Base-by-base conservation (phyloP, 75 land plant species). In the Pinus tabuliformis region DNA sequence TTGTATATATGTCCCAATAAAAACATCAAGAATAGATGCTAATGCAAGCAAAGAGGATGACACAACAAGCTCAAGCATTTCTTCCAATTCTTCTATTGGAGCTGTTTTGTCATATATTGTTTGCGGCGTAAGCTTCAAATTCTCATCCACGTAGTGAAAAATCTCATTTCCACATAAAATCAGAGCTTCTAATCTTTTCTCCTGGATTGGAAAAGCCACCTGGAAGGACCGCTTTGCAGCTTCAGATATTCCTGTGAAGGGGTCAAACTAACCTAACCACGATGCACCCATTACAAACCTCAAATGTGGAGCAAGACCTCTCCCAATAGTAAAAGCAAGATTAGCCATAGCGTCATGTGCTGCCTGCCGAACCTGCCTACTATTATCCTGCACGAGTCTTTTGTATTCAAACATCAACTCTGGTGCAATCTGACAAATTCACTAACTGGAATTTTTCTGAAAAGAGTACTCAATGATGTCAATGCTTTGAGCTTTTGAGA, bases 231-330 rank as follows among this genome's bases (percentile, higher is more conserved):
- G 78, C 74, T 82, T 89, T 58, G 98, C 98, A 82, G 95, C 95
- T 79, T 93, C 95, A 78, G 98, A 89, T 75, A 95, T 93, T 83
- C 94, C 99, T 64, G 79, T 58, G 42, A 78, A 76, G 56, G 92
- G 87, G 84, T 97, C 99, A 80, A 97, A 97, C 66, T 97, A 98
- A 75, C 95, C 84, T 73, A 95, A 84, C 99, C 98, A 97, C 99
- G 98, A 97, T 57, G 99, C 87, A 60, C 99, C 99, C 89, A 95
- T 92, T 79, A 97, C 82, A 59, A 91, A 83, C 77, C 89, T 89
- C 82, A 97, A 70, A 82, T 94, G 92, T 62, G 93, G 98, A 66
- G 98, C 98, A 57, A 97, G 83, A n/a, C 89, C 89, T 80, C 93
- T 88, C 77, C 99, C 86, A 61, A 89, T 81, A 64, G 82, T 79